Conservation (phyloP, 176 grass and related monocot species). For the Aegilops longissima region DNA sequence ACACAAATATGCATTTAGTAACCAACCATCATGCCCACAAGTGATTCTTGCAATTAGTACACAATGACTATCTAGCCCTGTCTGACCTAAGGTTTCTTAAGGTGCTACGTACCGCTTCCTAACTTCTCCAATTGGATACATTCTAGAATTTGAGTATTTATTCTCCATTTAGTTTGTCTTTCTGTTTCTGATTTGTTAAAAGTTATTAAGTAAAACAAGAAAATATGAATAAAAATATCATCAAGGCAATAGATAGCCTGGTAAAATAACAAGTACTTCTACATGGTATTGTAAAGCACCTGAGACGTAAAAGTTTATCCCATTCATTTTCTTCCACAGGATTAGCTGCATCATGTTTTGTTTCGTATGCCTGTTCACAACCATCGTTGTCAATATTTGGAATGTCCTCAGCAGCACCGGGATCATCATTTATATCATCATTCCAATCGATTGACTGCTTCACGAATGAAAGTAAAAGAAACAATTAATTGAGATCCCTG, state of each 20-base stretch:
- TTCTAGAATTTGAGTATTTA: neutral
- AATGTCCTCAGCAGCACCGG: conserved; percentile 49
- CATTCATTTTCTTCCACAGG: conserved; percentile 89
- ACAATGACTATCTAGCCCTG: conserved; percentile 2
- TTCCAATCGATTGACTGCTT: conserved; percentile 96
- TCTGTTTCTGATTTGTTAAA: neutral
- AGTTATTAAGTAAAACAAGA: conserved; percentile 4
- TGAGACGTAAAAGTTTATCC: conserved; percentile 97
- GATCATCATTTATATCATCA: conserved; percentile 83
- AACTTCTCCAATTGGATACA: conserved; percentile 3
- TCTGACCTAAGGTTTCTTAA: neutral
- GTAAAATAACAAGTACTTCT: conserved; percentile 15
- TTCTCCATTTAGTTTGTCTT: neutral
- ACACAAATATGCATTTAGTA: conserved; percentile 35
- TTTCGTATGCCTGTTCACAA: conserved; percentile 52
- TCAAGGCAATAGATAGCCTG: neutral
- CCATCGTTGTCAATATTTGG: conserved; percentile 52
- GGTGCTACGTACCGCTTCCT: neutral
- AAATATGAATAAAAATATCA: neutral
- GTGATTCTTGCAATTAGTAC: neutral
- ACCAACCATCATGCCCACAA: neutral
- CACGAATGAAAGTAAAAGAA: conserved; percentile 31
- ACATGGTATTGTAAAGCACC: conserved; percentile 40
- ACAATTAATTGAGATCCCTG: conserved; percentile 30
- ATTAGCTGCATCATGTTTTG: conserved; percentile 57